Percentiles rank a stretch among this genome's conserved stretches.
phyloP scores from a whole-genome alignment of 2,329 filamentous ascomycete species.

The Verticillium isaacii region DNA sequence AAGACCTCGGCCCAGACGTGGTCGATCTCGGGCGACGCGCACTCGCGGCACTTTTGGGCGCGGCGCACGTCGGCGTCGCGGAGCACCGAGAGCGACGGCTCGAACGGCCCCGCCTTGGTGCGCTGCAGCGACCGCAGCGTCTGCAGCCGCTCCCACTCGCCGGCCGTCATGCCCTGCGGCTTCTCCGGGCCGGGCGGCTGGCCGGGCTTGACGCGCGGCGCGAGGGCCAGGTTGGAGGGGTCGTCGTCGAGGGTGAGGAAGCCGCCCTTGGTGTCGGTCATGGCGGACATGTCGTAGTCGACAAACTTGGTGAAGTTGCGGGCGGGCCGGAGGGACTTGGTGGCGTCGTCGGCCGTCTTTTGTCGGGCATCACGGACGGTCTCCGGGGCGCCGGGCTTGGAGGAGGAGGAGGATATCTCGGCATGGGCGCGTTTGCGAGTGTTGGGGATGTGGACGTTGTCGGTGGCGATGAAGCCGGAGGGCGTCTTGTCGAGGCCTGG shows the following conservation, averaged over 20 bases:
- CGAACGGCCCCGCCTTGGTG: slow-evolving; percentile 76
- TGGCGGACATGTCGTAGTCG: slow-evolving; percentile 96
- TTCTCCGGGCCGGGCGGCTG: slow-evolving; percentile 52
- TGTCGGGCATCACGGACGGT: slow-evolving; percentile 67
- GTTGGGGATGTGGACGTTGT: slow-evolving; percentile 55
- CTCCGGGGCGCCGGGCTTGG: slow-evolving; percentile 32
- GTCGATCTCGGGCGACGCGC: slow-evolving; percentile 80
- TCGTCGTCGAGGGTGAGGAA: slow-evolving; percentile 91
- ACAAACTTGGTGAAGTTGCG: slow-evolving; percentile 91
- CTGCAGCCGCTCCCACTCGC: slow-evolving; percentile 86
- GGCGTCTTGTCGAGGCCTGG: slow-evolving; percentile 43
- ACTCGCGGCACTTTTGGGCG: slow-evolving; percentile 78
- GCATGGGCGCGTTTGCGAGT: slow-evolving; percentile 65
- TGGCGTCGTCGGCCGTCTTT: slow-evolving; percentile 32
- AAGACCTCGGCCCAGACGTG: slow-evolving; percentile 93
- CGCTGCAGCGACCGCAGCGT: slow-evolving; percentile 67
- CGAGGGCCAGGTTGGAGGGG: slow-evolving; percentile 75
- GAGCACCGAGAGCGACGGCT: slow-evolving; percentile 79
- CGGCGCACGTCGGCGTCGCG: slow-evolving; percentile 54
- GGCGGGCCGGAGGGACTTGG: slow-evolving; percentile 60
- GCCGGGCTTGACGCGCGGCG: slow-evolving; percentile 32
- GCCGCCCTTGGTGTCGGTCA: slow-evolving; percentile 96
- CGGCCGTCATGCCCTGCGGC: slow-evolving; percentile 81
- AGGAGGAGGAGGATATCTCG: slow-evolving; percentile 41
- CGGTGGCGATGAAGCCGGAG: slow-evolving; percentile 68